Conservation (phyloP, 2,329 filamentous ascomycete species). For the Fusarium drepaniforme region DNA sequence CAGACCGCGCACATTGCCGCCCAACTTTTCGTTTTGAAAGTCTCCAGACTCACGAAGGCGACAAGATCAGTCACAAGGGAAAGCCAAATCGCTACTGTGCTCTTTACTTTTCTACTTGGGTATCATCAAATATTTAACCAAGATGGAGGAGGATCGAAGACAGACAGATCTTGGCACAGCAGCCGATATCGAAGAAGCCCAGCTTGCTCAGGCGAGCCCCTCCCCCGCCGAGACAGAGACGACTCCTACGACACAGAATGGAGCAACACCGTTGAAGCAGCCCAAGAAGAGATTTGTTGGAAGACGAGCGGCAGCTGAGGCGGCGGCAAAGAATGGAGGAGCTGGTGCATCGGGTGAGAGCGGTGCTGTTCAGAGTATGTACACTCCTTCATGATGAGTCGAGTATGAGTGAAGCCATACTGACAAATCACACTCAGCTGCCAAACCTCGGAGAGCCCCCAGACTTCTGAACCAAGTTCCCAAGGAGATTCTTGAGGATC, state of each 20-base stretch:
- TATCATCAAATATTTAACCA: not conserved
- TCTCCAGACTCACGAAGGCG: not conserved
- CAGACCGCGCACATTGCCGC: constrained; percentile 29
- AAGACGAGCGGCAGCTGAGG: constrained; percentile 77
- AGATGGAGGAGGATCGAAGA: constrained; percentile 83
- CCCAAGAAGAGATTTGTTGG: constrained; percentile 96
- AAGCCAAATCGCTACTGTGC: not conserved
- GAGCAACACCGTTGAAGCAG: constrained; percentile 69
- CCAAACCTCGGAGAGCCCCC: constrained; percentile 77
- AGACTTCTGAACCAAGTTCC: constrained; percentile 94
- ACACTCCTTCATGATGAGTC: constrained; percentile 1
- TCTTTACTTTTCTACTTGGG: not conserved
- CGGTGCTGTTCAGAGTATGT: constrained; percentile 64
- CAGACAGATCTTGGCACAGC: constrained; percentile 78
- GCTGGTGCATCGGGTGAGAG: constrained; percentile 42
- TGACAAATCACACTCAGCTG: constrained; percentile 61
- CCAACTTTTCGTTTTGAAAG: constrained; percentile 33
- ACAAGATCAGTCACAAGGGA: not conserved
- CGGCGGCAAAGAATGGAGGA: constrained; percentile 60
- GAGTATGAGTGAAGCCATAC: constrained; percentile 19
- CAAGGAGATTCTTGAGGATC: constrained; percentile 85
- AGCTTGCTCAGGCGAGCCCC: constrained; percentile 49
- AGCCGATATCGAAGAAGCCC: constrained; percentile 70
- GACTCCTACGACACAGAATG: constrained; percentile 43
- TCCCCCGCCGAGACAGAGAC: constrained; percentile 30